Evolutionary conservation across 2,329 filamentous ascomycete genomes (phyloP).

Genomic region (Fonsecaea nubica): DNA sequence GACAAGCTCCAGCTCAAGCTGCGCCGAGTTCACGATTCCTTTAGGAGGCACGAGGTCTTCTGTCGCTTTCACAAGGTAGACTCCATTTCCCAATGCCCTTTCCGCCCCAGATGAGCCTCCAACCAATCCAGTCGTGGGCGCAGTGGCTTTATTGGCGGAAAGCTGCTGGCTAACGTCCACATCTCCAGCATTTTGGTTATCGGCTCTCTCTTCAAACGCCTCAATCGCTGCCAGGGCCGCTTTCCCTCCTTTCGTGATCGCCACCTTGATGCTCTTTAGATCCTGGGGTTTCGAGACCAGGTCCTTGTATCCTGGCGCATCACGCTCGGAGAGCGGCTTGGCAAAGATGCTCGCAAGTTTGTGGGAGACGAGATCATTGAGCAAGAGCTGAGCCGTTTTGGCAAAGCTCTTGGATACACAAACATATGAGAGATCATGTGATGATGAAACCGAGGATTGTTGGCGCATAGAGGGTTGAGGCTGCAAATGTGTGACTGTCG

Average conservation of each 20-base stretch:
- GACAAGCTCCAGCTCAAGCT: constrained; percentile 90
- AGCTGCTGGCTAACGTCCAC: constrained; percentile 54
- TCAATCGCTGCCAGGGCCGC: constrained; percentile 53
- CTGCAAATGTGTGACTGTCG: background rate
- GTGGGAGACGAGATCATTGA: constrained; percentile 78
- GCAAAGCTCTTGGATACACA: constrained; percentile 58
- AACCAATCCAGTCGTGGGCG: background rate
- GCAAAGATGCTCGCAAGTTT: constrained; percentile 81
- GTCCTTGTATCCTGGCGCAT: constrained; percentile 76
- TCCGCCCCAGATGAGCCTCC: constrained; percentile 13
- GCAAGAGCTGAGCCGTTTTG: constrained; percentile 72
- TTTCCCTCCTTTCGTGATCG: constrained; percentile 62
- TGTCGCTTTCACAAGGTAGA: constrained; percentile 60
- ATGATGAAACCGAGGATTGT: constrained; percentile 44
- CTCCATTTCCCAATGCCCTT: constrained; percentile 48
- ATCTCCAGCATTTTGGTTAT: constrained; percentile 38
- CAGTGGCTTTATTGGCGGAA: constrained; percentile 20
- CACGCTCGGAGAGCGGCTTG: constrained; percentile 73
- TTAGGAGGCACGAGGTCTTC: constrained; percentile 82
- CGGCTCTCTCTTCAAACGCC: constrained; percentile 31
- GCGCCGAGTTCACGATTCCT: constrained; percentile 89
- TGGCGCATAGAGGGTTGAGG: constrained; percentile 35
- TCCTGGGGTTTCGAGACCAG: constrained; percentile 78
- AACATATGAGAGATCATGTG: constrained; percentile 46
- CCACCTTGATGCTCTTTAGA: constrained; percentile 76